These are phyloP conservation scores for Neltuma alba DNA, from an alignment of 306 rosid species.

Conservation along the genomic window DNA sequence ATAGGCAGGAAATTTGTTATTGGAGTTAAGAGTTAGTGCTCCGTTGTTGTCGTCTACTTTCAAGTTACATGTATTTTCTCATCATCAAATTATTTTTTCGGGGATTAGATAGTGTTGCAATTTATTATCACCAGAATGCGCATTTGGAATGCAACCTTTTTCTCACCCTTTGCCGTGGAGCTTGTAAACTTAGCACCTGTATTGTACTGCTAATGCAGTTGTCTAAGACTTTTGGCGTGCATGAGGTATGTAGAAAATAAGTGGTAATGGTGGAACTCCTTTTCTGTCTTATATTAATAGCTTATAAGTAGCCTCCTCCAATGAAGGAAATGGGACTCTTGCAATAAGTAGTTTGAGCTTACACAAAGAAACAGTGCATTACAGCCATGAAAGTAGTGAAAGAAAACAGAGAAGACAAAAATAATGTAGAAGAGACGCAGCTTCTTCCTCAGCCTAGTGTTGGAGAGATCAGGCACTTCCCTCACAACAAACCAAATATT, in stretches of 20 bases:
- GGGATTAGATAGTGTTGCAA: slow-evolving; percentile 35
- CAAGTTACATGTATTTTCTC: slow-evolving; percentile 28
- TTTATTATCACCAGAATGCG: slow-evolving; percentile 25
- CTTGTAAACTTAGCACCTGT: slow-evolving; percentile 33
- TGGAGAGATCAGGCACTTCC: not conserved
- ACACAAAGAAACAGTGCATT: too few species aligned
- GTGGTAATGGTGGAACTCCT: not conserved
- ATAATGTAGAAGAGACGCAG: too few species aligned
- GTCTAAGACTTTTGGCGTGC: slow-evolving; percentile 20
- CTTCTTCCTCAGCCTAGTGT: too few species aligned
- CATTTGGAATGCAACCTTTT: slow-evolving; percentile 28
- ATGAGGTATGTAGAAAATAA: not conserved
- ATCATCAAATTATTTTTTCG: not conserved
- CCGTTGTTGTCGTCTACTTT: slow-evolving; percentile 12
- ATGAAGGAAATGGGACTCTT: too few species aligned
- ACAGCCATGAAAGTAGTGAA: too few species aligned
- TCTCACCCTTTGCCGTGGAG: not conserved
- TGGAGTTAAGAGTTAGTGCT: slow-evolving; percentile 28
- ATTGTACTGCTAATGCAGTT: not conserved
- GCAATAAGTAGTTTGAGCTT: too few species aligned
- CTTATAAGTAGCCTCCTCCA: too few species aligned
- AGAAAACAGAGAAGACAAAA: too few species aligned
- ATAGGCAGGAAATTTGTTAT: slow-evolving; percentile 31
- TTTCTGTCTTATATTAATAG: too few species aligned
- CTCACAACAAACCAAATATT: not conserved